Base-by-base conservation (phyloP, 2,329 filamentous ascomycete species). In the Cordyceps javanica region DNA sequence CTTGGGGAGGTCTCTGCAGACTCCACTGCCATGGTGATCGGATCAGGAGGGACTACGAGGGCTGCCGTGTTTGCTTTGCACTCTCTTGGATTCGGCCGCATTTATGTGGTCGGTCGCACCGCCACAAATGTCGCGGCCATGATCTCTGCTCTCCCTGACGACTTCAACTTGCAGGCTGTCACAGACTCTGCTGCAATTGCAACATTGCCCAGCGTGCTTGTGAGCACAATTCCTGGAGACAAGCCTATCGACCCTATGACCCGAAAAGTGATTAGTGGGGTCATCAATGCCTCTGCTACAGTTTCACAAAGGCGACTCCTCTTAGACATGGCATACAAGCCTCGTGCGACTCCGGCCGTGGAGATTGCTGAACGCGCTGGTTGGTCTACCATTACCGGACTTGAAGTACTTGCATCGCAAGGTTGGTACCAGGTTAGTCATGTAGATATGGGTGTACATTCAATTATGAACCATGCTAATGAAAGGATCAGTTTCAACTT, bases 321-420 rank as follows among this genome's bases (percentile, higher is more conserved):
- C 60, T 75, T 97, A 3, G 94, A 99, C 72, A 96, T 99, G 92
- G 93, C 94, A 2, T 99, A 99, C 73, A 95, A 93, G 72, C 94
- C 94, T 21, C 78, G 82, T 0, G 81, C 89, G 54, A 99, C 94
- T 5, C 83, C 87, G 8, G 73, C 96, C 63, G 97, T 97, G 86
- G 82, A 89, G 69, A 76, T 97, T 68, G 93, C 92, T 2, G 80
- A 85, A 65, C 82, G 88, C 63, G 82, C 82, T 13, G 69, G 69
- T 11, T 99, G 94, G 94, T 81, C 76, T 57, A 91, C 88, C 2
- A 87, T 97, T 61, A 87, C 91, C 8, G 94, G 94, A 0, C 73
- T 97, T 39, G 94, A 99, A 72, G 91, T 94, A 30, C 78, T 99
- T 57, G 86, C 91, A 60, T 90, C 89, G 5, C 94, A 99, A 73